Percentiles rank a stretch among this genome's conserved stretches.
phyloP scores from a whole-genome alignment of 2,329 filamentous ascomycete genomes.

The Xylaria hypoxylon region DNA sequence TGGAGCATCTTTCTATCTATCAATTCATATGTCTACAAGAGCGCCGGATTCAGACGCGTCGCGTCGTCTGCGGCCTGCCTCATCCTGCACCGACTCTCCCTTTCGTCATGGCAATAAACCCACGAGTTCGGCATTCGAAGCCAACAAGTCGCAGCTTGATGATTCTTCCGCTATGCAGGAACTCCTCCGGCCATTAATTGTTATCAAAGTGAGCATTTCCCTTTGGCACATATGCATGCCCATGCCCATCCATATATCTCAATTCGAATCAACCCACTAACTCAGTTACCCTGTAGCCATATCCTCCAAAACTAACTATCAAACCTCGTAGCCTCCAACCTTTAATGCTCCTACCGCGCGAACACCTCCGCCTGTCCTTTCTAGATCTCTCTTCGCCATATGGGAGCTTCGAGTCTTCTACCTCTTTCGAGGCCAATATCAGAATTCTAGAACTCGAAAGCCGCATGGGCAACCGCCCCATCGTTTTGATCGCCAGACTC shows the following conservation, averaged over 20 bases:
- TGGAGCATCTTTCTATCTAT: conserved; percentile 44
- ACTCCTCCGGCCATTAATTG: conserved; percentile 63
- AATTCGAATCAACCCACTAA: conserved; percentile 23
- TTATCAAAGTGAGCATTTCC: conserved; percentile 60
- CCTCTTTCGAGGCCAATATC: conserved; percentile 71
- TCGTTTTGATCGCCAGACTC: conserved; percentile 71
- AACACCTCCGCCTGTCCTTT: conserved; percentile 69
- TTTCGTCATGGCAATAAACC: conserved; percentile 51
- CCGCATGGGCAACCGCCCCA: conserved; percentile 65
- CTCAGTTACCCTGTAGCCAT: conserved; percentile 60
- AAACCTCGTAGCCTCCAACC: conserved; percentile 69
- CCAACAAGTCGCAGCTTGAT: conserved; percentile 54
- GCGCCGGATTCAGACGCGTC: conserved; percentile 59
- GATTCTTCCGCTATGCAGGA: conserved; percentile 61
- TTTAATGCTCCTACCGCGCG: conserved; percentile 71
- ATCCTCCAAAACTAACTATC: conserved; percentile 64
- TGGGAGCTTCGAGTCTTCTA: conserved; percentile 63
- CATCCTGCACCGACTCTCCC: conserved; percentile 55
- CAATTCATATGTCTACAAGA: conserved; percentile 49
- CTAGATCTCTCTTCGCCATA: conserved; percentile 67
- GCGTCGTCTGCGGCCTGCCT: conserved; percentile 57
- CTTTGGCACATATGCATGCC: background rate
- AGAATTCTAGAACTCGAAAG: conserved; percentile 73
- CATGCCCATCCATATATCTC: no score
- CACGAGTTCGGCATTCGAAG: conserved; percentile 26